Conservation (phyloP, 176 grass and related monocot genomes). For the Carex littledalei region DNA sequence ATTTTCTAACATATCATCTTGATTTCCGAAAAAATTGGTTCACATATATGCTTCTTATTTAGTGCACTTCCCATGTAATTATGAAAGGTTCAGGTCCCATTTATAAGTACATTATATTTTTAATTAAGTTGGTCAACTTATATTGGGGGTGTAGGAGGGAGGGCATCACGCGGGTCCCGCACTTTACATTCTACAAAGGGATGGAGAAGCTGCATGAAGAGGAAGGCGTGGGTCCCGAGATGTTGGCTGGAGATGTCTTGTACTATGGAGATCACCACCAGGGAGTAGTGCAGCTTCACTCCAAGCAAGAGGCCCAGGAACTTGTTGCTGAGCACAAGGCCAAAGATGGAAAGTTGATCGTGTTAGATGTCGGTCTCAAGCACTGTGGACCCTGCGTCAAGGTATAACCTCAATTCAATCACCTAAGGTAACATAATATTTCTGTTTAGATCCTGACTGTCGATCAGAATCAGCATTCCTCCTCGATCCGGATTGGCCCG, state of each 20-base stretch:
- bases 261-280: constrained; percentile 93
- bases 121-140: neutral
- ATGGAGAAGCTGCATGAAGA: constrained; percentile 86
- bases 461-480: no score
- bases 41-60: neutral
- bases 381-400: constrained; percentile 89
- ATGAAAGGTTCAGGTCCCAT: neutral
- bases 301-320: constrained; percentile 49
- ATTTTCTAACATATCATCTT: neutral
- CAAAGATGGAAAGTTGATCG: constrained; percentile 54
- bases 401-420: constrained; percentile 6
- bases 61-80: neutral
- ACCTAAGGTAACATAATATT: no score
- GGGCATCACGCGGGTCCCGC: constrained; percentile 57
- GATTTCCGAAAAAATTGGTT: no score
- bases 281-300: constrained; percentile 71
- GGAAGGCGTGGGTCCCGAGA: constrained; percentile 76
- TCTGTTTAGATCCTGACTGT: no score
- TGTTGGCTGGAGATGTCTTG: constrained; percentile 63
- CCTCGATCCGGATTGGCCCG: no score
- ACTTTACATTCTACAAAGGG: constrained; percentile 93
- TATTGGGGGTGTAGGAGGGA: constrained; percentile 33
- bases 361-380: constrained; percentile 95
- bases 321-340: constrained; percentile 54
- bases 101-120: neutral